Base-by-base conservation (phyloP, 164 flowering plant species). In the Berberis vulgaris region DNA sequence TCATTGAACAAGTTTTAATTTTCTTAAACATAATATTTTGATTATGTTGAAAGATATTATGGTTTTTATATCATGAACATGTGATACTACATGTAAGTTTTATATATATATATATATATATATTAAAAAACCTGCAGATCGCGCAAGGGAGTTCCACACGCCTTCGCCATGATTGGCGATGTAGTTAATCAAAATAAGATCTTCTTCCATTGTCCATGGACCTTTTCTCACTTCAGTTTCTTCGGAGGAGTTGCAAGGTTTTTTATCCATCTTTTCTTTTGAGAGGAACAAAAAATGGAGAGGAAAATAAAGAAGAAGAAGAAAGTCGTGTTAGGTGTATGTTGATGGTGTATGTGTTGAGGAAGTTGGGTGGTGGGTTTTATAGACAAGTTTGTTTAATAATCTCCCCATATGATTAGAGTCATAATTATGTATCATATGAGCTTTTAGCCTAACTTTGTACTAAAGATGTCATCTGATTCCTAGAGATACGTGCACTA, bases 181-280 rank as follows among this genome's bases (percentile, higher is more conserved):
- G 62, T 91, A 87, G 82, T 91, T 91, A 54, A 87, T 87, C 59
- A 91, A 83, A 65, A 91, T 91, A 77, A 86, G 64, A 69, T 91
- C 97, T 77, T 91, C 97, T 71, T 91, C 97, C 87, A 89, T 79
- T 8, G 97, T 89, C 97, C 97, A 91, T 69, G 98, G 98, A 43
- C 98, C 98, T 76, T 89, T 91, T 62, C 98, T 76, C 68, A 88
- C 90, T 73, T 88, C 96, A 50, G 71, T 74, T 59, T 86, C 93
- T 66, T 81, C 80, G 46, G 84, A 26, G 26, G 26, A 76, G 61
- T 64, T 65, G 80, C 76, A 69, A 42, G 81, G 71, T 41, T 72
- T 78, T 61, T 77, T 84, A 43, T 84, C 86, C 87, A 84, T 85
- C 46, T 66, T 52, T 52, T 43, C 46, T 8, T n/a, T 43, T 11